A percentile compares a stretch with the other conserved stretches of the same genome.
Evolutionary conservation across 2,329 filamentous ascomycete species (phyloP).

Genomic region (Talaromyces sp.): DNA sequence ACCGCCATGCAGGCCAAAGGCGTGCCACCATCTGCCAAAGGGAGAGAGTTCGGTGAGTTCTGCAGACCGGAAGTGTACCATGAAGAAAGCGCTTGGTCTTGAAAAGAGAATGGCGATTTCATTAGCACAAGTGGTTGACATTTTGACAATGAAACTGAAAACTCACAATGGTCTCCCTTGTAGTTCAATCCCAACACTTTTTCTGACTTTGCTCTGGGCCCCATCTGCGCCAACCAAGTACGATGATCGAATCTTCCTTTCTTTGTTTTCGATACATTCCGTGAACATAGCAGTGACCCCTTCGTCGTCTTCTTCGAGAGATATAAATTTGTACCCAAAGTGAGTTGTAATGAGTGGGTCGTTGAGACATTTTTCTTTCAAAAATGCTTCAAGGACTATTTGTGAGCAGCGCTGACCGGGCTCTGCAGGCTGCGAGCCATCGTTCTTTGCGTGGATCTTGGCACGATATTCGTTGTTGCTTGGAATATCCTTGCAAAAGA

Average conservation of each 20-base stretch:
- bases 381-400: conserved; percentile 38
- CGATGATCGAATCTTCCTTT: not conserved
- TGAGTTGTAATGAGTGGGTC: not conserved
- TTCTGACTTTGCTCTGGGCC: not conserved
- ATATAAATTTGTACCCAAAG: not conserved
- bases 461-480: conserved; percentile 14
- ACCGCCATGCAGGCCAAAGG: not conserved
- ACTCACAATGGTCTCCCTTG: not conserved
- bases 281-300: not conserved
- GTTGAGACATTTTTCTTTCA: conserved; percentile 26
- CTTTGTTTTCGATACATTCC: not conserved
- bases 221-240: not conserved
- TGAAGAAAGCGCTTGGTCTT: not conserved
- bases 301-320: not conserved
- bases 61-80: not conserved
- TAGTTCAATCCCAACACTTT: not conserved
- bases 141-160: not conserved
- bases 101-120: not conserved
- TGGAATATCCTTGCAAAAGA: no score
- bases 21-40: not conserved
- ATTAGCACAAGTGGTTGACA: not conserved
- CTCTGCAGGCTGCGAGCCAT: conserved; percentile 36
- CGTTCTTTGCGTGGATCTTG: conserved; percentile 31
- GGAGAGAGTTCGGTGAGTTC: not conserved
- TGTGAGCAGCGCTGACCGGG: conserved; percentile 38